Conservation (phyloP, 2,329 filamentous ascomycete genomes). For the Pyrenophora graminea region DNA sequence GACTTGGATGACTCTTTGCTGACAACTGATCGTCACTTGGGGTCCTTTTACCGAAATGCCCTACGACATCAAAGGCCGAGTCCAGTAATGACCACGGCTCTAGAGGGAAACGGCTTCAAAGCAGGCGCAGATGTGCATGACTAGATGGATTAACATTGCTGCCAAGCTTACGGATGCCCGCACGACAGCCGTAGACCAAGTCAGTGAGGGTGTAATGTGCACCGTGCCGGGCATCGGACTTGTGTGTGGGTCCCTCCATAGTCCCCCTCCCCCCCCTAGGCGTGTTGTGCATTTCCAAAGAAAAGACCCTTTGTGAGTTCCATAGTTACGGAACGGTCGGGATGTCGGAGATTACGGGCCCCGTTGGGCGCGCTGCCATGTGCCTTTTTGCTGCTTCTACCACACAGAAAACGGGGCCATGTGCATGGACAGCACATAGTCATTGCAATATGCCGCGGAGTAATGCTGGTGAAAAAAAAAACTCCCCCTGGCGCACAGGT, state of each 20-base stretch:
- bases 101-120: background rate
- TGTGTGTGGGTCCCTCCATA: conserved; percentile 5
- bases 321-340: conserved; percentile 15
- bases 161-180: conserved; percentile 26
- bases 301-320: conserved; percentile 9
- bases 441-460: background rate
- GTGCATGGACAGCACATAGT: background rate
- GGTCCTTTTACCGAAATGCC: too few species aligned
- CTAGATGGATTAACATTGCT: conserved; percentile 5
- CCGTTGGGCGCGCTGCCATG: conserved; percentile 14
- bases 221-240: conserved; percentile 25
- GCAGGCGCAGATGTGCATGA: background rate
- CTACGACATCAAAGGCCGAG: too few species aligned
- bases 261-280: background rate
- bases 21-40: too few species aligned
- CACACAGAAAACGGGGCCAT: background rate
- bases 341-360: conserved; percentile 19
- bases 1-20: too few species aligned
- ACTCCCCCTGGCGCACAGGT: background rate
- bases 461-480: conserved; percentile 1
- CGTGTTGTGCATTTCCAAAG: background rate
- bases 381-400: background rate
- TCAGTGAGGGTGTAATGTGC: conserved; percentile 5
- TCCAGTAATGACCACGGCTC: conserved; percentile 1
- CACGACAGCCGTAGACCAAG: conserved; percentile 17